These are phyloP conservation scores for Stenocarpella maydis DNA, from an alignment of 2,329 filamentous ascomycete species.

Conservation along the genomic window DNA sequence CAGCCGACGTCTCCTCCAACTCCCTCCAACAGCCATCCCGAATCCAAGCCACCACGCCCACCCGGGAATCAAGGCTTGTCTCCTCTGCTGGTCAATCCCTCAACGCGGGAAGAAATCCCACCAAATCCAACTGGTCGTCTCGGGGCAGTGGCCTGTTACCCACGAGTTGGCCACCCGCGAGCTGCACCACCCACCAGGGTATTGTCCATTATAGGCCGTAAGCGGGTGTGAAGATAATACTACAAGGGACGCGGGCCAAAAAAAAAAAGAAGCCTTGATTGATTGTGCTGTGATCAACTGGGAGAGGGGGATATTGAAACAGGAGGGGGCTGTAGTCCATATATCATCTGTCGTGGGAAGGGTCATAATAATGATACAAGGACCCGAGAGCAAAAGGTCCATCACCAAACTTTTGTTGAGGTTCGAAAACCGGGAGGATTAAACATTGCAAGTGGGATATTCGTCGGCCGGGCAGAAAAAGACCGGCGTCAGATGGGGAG, in stretches of 20 bases:
- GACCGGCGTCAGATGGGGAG: slow-evolving; percentile 14
- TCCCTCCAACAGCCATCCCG: background rate
- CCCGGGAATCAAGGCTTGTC: background rate
- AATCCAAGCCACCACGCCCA: background rate
- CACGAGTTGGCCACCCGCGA: background rate
- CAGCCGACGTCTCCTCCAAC: background rate
- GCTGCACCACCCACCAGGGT: background rate
- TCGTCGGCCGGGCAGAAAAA: background rate
- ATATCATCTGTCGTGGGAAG: slow-evolving; percentile 25
- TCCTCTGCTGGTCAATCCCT: background rate
- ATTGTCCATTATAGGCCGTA: slow-evolving; percentile 24
- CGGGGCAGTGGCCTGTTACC: background rate
- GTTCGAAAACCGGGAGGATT: slow-evolving; percentile 17
- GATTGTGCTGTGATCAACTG: slow-evolving; percentile 18
- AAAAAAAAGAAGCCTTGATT: slow-evolving; percentile 10
- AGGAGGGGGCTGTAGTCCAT: slow-evolving; percentile 28
- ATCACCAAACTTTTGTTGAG: slow-evolving; percentile 28
- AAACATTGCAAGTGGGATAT: background rate
- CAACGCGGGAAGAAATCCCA: background rate
- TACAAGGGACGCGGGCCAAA: slow-evolving; percentile 23
- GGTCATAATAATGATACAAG: slow-evolving; percentile 32
- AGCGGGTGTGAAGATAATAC: slow-evolving; percentile 28
- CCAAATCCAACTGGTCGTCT: background rate
- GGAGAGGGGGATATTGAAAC: slow-evolving; percentile 14
- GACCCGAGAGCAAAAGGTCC: slow-evolving; percentile 15